Evolutionary conservation across 192 early-diverging fungal species (phyloP).

Genomic region (Umbelopsis ramanniana): DNA sequence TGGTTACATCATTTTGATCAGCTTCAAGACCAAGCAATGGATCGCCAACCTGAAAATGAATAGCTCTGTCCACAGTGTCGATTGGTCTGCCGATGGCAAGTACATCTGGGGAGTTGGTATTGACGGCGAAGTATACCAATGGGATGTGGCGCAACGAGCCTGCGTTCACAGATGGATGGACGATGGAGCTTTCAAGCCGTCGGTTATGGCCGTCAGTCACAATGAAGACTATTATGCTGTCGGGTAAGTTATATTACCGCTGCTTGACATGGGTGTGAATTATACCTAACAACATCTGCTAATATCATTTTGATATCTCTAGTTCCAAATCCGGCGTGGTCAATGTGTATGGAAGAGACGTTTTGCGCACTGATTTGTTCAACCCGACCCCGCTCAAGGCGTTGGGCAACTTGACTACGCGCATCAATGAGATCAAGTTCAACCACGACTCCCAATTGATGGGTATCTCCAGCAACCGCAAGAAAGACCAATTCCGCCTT

Average conservation of each 20-base stretch:
- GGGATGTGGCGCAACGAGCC: conserved; percentile 75
- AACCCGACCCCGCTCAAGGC: conserved; percentile 73
- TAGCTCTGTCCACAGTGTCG: conserved; percentile 67
- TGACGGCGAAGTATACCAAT: conserved; percentile 90
- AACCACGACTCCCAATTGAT: conserved; percentile 88
- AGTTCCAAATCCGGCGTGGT: conserved; percentile 87
- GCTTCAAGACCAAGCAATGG: conserved; percentile 84
- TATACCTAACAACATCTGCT: neutral
- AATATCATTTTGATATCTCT: conserved; percentile 31
- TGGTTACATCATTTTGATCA: conserved; percentile 85
- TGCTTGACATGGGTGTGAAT: neutral
- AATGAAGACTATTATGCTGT: conserved; percentile 82
- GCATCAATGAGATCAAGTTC: conserved; percentile 74
- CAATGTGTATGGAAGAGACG: conserved; percentile 80
- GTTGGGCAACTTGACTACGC: conserved; percentile 86
- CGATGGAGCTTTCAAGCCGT: conserved; percentile 80
- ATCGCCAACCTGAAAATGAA: conserved; percentile 91
- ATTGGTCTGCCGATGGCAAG: conserved; percentile 81
- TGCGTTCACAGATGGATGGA: conserved; percentile 84
- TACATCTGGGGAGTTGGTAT: conserved; percentile 77
- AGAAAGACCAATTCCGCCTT: conserved; percentile 80
- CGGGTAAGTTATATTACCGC: conserved; percentile 63
- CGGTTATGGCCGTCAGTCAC: conserved; percentile 69
- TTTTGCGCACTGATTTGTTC: conserved; percentile 45
- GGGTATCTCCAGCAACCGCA: conserved; percentile 71